Evolutionary conservation across 2,329 filamentous ascomycete species (phyloP).

Genomic region (Colletotrichum limetticola): DNA sequence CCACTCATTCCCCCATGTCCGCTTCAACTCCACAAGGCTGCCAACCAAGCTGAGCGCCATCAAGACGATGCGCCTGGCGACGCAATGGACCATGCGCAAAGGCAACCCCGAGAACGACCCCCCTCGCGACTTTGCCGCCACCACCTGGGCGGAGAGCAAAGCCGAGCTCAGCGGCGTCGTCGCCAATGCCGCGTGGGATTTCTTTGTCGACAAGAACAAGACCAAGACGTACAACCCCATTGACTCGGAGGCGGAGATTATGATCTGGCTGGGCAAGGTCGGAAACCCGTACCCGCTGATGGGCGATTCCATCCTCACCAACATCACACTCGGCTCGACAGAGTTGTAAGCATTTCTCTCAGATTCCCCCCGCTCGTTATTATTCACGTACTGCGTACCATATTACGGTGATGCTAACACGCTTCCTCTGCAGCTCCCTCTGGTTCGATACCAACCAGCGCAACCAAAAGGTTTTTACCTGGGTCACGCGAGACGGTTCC

Average conservation of each 20-base stretch:
- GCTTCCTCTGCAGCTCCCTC: slow-evolving; percentile 38
- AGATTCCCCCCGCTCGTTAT: neutral
- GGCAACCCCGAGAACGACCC: slow-evolving; percentile 38
- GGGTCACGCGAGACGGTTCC: slow-evolving; percentile 38
- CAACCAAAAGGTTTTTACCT: slow-evolving; percentile 44
- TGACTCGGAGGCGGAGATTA: slow-evolving; percentile 44
- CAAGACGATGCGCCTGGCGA: slow-evolving; percentile 40
- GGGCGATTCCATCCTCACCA: slow-evolving; percentile 38
- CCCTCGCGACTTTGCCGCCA: slow-evolving; percentile 33
- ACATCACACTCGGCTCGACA: slow-evolving; percentile 39
- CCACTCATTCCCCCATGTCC: slow-evolving; percentile 48
- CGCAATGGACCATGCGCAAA: slow-evolving; percentile 43
- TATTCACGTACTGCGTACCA: neutral
- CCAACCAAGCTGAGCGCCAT: slow-evolving; percentile 43
- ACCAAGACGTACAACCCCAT: slow-evolving; percentile 40
- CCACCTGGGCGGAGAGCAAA: slow-evolving; percentile 37
- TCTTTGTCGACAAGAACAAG: slow-evolving; percentile 44
- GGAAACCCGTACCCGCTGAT: slow-evolving; percentile 43
- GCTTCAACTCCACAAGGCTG: slow-evolving; percentile 40
- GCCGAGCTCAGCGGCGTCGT: slow-evolving; percentile 38
- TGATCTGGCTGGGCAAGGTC: slow-evolving; percentile 46
- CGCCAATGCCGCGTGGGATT: slow-evolving; percentile 46
- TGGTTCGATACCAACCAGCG: slow-evolving; percentile 43
- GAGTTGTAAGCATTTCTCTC: slow-evolving; percentile 41
- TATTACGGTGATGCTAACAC: neutral